These are phyloP conservation scores for Paramecium sexaurelia DNA, from an alignment of 73 alveolate species.

Conservation along the genomic window DNA sequence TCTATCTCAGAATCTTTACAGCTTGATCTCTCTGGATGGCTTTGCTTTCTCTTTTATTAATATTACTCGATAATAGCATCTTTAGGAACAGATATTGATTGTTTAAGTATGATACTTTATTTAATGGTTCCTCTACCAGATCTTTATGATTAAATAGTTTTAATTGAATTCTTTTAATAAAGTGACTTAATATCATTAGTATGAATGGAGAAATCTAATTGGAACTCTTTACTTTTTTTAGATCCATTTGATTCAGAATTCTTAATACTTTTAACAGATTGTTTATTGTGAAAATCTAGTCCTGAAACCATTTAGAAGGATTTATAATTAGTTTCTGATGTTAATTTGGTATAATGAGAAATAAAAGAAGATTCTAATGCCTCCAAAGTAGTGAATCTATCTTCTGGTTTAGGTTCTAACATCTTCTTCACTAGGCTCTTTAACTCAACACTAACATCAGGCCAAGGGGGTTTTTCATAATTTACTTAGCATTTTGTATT, in stretches of 20 bases:
- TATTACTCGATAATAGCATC: constrained; percentile 1
- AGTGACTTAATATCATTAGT: constrained; percentile 35
- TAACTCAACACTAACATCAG: constrained; percentile 14
- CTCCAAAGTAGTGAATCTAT: neutral
- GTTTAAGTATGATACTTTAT: neutral
- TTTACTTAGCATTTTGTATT: neutral
- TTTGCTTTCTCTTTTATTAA: neutral
- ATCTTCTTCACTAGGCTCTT: neutral
- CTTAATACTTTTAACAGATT: constrained; percentile 9
- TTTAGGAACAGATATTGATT: neutral
- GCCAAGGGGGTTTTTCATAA: constrained; percentile 16
- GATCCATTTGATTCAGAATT: constrained; percentile 16
- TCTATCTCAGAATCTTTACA: neutral
- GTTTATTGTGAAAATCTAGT: neutral
- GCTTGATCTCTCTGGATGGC: neutral
- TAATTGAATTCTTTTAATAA: constrained; percentile 12
- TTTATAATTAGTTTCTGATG: constrained; percentile 40
- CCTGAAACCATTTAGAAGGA: constrained; percentile 4
- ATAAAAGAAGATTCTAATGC: constrained; percentile 14
- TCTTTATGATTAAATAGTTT: neutral
- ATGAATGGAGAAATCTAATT: constrained; percentile 38
- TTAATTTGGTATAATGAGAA: neutral
- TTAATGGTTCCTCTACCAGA: constrained; percentile 5
- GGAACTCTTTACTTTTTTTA: constrained; percentile 11
- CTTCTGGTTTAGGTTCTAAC: constrained; percentile 24